Base-by-base conservation (phyloP, 73 alveolate species). In the Stentor coeruleus region DNA sequence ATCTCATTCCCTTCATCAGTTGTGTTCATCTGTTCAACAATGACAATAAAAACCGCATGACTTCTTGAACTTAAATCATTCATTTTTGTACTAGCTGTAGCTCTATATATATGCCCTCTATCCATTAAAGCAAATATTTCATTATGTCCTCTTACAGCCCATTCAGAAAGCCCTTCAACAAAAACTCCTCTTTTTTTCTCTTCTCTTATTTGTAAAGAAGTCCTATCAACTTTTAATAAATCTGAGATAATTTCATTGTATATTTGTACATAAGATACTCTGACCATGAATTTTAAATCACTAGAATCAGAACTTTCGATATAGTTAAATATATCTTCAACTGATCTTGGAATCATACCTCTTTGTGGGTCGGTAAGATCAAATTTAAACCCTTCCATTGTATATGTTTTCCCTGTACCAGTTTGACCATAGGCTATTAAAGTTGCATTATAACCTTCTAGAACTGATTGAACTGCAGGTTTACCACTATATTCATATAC, bases 341-440 rank as follows among this genome's bases (percentile, higher is more conserved):
- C 95, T 20, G 99, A 87, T 82, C 99, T 84, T 31, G 99, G 99
- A 30, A 97, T 93, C 30, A 97, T 97, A 30, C 99, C 99, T 82
- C 99, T 86, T 77, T 91, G 92, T 1, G 98, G 98, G 89, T 97
- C 99, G 58, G 81, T 74, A 31, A 91, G 85, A 77, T 92, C 86
- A 83, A 93, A 97, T 73, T 96, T 95, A 83, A 97, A 97, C 3
- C 99, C 99, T 88, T 97, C 99, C 99, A 97, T 97, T 15, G 99
- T 97, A 87, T 82, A 93, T 26, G 99, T 97, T 89, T 97, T 97
- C 36, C 99, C 99, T 3, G 99, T 95, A 2, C 99, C 99, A 3
- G 99, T 97, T 86, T 97, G 91, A 11, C 99, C 99, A 89, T 97
- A 97, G 26, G 99, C 99, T 87, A 97, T 88, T 35, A 97, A 93